Percentiles rank a stretch among this genome's conserved stretches.
These are phyloP conservation scores for Sugiyamaella paludigena DNA, from an alignment of 1,139 yeast genomes.

Conservation along the genomic window DNA sequence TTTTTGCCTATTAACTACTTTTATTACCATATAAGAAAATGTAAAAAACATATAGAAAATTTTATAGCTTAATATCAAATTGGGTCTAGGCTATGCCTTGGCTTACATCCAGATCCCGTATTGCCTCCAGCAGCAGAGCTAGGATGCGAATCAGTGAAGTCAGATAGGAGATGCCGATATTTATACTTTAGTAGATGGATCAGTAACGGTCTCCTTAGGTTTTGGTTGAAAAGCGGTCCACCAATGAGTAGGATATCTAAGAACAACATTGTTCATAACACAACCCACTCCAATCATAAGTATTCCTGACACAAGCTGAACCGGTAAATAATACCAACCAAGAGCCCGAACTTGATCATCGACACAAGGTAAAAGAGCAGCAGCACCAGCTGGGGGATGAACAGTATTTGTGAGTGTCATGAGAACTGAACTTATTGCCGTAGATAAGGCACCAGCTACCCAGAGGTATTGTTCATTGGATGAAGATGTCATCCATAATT, in stretches of 20 bases:
- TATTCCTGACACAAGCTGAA: constrained; percentile 51
- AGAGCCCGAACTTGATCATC: constrained; percentile 48
- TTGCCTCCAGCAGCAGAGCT: no score
- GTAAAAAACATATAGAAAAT: no score
- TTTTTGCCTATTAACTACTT: no score
- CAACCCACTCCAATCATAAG: constrained; percentile 55
- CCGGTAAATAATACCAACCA: constrained; percentile 70
- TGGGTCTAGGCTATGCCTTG: no score
- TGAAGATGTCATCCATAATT: constrained; percentile 45
- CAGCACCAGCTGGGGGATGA: constrained; percentile 77
- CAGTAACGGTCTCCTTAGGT: no score
- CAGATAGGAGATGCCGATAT: no score
- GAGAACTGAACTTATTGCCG: constrained; percentile 53
- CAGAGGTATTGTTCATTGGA: constrained; percentile 47
- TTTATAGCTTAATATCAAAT: no score
- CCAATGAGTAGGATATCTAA: constrained; percentile 63
- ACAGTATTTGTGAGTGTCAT: constrained; percentile 58
- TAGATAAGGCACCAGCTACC: constrained; percentile 61
- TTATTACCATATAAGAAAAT: no score
- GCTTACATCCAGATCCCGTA: no score
- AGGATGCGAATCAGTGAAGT: no score
- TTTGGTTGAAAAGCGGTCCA: constrained; percentile 38
- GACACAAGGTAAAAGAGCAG: constrained; percentile 58
- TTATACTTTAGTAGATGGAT: no score
- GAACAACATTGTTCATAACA: constrained; percentile 53